Evolutionary conservation across 495 filamentous ascomycete genomes (phyloP).

Genomic region (Trichoderma reesei): DNA sequence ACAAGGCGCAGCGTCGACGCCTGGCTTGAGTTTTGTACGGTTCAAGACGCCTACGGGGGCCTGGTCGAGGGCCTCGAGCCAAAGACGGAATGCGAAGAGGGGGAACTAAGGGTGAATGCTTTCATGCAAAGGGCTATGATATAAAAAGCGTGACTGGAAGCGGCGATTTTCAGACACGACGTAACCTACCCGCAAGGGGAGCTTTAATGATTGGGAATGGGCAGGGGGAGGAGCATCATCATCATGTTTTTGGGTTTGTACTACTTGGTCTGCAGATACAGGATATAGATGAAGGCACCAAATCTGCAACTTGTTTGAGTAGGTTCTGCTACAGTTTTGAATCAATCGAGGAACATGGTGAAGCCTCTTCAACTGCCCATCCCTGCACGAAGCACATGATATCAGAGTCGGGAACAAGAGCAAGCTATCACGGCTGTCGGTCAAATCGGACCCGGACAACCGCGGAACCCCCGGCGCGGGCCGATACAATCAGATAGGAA

Average conservation of each 20-base stretch:
- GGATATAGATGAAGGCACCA: too few relatives aligned
- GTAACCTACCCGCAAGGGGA: too few relatives aligned
- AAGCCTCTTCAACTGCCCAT: too few relatives aligned
- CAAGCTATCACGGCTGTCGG: too few relatives aligned
- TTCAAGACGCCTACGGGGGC: slow-evolving; percentile 2
- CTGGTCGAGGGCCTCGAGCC: slow-evolving; percentile 7
- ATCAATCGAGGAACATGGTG: too few relatives aligned
- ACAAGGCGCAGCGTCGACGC: background rate
- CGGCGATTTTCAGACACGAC: background rate
- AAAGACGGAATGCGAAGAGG: background rate
- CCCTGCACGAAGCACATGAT: too few relatives aligned
- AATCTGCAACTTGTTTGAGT: too few relatives aligned
- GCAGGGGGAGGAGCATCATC: background rate
- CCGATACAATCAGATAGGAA: background rate
- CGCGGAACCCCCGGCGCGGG: too few relatives aligned
- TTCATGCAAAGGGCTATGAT: background rate
- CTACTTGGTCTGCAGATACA: too few relatives aligned
- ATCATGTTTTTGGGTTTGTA: background rate
- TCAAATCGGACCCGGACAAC: background rate
- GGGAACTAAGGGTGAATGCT: background rate
- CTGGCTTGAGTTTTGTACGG: slow-evolving; percentile 1
- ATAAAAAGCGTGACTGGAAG: background rate
- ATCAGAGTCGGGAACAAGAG: too few relatives aligned
- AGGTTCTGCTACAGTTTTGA: too few relatives aligned
- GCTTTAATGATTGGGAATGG: too few relatives aligned